Conservation (phyloP, 192 early-diverging fungal genomes). For the Gaertneriomyces sp. region DNA sequence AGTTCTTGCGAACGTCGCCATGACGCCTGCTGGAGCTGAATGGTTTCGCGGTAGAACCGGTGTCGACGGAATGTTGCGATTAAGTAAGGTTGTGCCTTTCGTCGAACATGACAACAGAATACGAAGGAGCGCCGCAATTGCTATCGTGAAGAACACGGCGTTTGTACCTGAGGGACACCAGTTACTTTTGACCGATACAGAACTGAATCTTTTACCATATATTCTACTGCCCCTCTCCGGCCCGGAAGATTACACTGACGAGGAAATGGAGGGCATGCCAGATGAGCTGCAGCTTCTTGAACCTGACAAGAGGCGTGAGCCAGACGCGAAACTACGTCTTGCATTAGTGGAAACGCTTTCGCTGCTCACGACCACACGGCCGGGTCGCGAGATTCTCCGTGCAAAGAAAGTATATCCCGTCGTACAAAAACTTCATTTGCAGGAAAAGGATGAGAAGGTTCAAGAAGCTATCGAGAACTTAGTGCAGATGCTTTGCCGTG, state of each 20-base stretch:
- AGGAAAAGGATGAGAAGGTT: slow-evolving; percentile 68
- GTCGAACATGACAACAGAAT: slow-evolving; percentile 78
- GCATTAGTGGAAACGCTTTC: slow-evolving; percentile 79
- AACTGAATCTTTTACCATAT: slow-evolving; percentile 80
- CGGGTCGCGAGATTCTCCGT: slow-evolving; percentile 77
- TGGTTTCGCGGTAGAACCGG: slow-evolving; percentile 61
- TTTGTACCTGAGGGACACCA: slow-evolving; percentile 68
- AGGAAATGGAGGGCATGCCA: slow-evolving; percentile 92
- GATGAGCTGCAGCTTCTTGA: slow-evolving; percentile 87
- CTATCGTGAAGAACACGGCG: slow-evolving; percentile 83
- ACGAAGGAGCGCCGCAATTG: slow-evolving; percentile 84
- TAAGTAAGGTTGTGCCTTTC: slow-evolving; percentile 84
- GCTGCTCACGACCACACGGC: slow-evolving; percentile 68
- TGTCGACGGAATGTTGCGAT: slow-evolving; percentile 64
- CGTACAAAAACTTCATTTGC: slow-evolving; percentile 75
- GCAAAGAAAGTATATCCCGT: slow-evolving; percentile 80
- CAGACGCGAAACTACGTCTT: slow-evolving; percentile 65
- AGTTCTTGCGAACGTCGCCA: slow-evolving; percentile 87
- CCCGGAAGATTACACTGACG: slow-evolving; percentile 85
- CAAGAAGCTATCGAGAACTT: slow-evolving; percentile 68
- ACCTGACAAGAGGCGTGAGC: slow-evolving; percentile 79
- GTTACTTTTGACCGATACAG: slow-evolving; percentile 60
- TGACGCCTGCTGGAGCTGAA: slow-evolving; percentile 47
- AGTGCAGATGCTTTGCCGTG: slow-evolving; percentile 76
- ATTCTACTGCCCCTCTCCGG: slow-evolving; percentile 88